Evolutionary conservation across 228 moss, liverwort and hornwort species (phyloP).

Genomic region (Sphagnum fallax): DNA sequence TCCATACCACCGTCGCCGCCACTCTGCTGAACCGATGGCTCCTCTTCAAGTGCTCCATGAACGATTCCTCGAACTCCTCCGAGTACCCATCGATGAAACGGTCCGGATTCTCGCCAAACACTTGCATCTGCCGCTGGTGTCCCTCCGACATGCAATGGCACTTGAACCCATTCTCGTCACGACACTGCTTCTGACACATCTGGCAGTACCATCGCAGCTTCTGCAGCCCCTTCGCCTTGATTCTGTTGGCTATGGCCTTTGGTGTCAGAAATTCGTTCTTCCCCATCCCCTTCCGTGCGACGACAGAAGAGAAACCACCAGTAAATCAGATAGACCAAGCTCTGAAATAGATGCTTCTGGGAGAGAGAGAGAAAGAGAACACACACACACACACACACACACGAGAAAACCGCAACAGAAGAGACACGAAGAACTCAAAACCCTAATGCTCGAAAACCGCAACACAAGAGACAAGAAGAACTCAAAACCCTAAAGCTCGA

Average conservation of each 20-base stretch:
- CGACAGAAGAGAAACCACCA: no score
- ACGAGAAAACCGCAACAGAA: no score
- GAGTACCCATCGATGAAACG: conserved; percentile 86
- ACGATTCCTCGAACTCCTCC: conserved; percentile 75
- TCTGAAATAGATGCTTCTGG: no score
- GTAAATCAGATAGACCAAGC: no score
- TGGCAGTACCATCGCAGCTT: conserved; percentile 95
- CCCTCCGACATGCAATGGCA: conserved; percentile 91
- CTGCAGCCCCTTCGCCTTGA: conserved; percentile 92
- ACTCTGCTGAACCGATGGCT: conserved; percentile 69
- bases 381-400: no score
- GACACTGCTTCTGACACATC: conserved; percentile 97
- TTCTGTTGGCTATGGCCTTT: conserved; percentile 90
- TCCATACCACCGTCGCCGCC: conserved; percentile 96
- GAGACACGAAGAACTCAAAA: no score
- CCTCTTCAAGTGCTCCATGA: conserved; percentile 80
- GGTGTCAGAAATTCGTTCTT: conserved; percentile 95
- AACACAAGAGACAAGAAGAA: no score
- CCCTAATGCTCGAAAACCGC: no score
- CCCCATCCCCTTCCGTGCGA: conserved; percentile 37
- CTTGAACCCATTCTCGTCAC: conserved; percentile 93
- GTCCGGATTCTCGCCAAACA: conserved; percentile 84
- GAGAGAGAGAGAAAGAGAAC: no score
- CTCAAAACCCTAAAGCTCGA: no score
- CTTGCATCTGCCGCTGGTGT: conserved; percentile 95